These are phyloP conservation scores for Pyrenophora seminiperda DNA, from an alignment of 2,329 filamentous ascomycete genomes.

Conservation along the genomic window DNA sequence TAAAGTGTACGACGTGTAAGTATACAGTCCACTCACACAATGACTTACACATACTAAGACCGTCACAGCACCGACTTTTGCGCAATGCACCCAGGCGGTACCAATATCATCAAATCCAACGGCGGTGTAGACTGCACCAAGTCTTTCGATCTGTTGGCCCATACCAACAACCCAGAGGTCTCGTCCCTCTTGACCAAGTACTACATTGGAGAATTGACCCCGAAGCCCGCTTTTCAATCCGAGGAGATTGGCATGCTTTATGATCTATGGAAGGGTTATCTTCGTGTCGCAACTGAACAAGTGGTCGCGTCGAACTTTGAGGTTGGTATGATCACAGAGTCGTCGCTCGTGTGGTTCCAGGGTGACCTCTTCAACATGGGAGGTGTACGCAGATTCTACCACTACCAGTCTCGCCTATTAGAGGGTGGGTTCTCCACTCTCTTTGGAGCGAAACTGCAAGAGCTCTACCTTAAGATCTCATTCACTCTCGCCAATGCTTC, in stretches of 20 bases:
- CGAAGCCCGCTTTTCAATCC: constrained; percentile 25
- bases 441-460: constrained; percentile 33
- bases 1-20: constrained; percentile 78
- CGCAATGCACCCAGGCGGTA: constrained; percentile 79
- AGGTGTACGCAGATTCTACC: constrained; percentile 34
- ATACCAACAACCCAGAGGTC: constrained; percentile 79
- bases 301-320: constrained; percentile 32
- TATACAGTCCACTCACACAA: background rate
- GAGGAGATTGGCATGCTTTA: constrained; percentile 33
- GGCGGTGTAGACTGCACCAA: constrained; percentile 87
- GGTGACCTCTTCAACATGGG: constrained; percentile 36
- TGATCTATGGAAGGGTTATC: constrained; percentile 31
- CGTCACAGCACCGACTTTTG: constrained; percentile 71
- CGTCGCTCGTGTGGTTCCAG: constrained; percentile 32
- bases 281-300: constrained; percentile 28
- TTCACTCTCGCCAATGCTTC: constrained; percentile 36
- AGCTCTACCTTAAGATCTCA: constrained; percentile 34
- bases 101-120: constrained; percentile 81
- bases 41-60: constrained; percentile 2
- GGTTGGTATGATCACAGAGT: constrained; percentile 31
- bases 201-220: constrained; percentile 31
- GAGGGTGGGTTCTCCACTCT: constrained; percentile 30
- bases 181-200: constrained; percentile 46
- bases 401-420: constrained; percentile 32
- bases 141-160: constrained; percentile 90